phyloP scores from a whole-genome alignment of 805 yeast genomes.

The Jamesozyma piceae region DNA sequence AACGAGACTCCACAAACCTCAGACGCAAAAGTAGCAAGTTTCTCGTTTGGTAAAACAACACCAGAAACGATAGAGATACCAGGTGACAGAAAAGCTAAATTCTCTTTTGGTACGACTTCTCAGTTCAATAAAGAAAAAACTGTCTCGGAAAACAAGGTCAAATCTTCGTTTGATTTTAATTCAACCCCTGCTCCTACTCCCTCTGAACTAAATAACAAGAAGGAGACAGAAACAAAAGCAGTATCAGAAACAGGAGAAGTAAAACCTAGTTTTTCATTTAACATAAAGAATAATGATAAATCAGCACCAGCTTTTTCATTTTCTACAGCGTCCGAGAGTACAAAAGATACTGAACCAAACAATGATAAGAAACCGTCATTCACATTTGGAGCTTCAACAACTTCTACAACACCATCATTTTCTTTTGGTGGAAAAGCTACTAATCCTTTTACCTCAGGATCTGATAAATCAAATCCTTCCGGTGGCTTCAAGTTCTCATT shows the following conservation, averaged over 20 bases:
- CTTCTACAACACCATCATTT: constrained; percentile 9
- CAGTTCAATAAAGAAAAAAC: neutral
- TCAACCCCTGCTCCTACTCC: neutral
- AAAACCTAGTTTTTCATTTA: constrained; percentile 7
- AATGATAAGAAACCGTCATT: constrained; percentile 10
- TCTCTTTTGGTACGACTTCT: neutral
- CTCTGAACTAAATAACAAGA: neutral
- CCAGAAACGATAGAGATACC: neutral
- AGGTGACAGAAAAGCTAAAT: neutral
- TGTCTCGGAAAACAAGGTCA: neutral
- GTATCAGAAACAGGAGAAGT: no score
- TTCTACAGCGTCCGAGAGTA: neutral
- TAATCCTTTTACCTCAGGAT: constrained; percentile 10
- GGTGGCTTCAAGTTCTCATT: constrained; percentile 29
- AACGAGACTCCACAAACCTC: neutral
- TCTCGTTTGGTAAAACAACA: neutral
- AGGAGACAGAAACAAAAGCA: no score
- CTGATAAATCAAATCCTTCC: constrained; percentile 8
- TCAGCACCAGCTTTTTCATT: neutral
- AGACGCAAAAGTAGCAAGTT: neutral
- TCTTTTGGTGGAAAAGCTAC: constrained; percentile 9
- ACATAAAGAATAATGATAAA: neutral
- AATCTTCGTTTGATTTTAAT: neutral
- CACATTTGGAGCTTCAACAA: constrained; percentile 12
- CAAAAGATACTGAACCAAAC: neutral